Conservation (phyloP, 140 eudicot genomes). For the Flaveria floridana region DNA sequence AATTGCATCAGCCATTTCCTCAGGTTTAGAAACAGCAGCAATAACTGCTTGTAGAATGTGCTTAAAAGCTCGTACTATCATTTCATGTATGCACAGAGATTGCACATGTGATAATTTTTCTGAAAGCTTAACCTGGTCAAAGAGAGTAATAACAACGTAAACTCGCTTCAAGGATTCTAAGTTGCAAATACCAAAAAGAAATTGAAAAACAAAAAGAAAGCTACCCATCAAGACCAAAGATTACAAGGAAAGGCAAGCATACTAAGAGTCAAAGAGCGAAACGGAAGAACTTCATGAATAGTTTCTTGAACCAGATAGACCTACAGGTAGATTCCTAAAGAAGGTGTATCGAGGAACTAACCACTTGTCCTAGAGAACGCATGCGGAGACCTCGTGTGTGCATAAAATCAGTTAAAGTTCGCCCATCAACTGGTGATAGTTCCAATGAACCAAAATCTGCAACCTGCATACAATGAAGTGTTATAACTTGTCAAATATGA, state of each 20-base stretch:
- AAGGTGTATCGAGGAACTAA: slow-evolving; percentile 41
- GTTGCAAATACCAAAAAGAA: background rate
- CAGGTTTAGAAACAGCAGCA: slow-evolving; percentile 63
- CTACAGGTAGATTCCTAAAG: slow-evolving; percentile 17
- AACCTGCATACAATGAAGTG: slow-evolving; percentile 50
- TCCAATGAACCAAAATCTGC: slow-evolving; percentile 99
- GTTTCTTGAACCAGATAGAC: background rate
- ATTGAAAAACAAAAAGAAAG: background rate
- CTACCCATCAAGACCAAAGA: slow-evolving; percentile 13
- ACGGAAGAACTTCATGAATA: slow-evolving; percentile 2
- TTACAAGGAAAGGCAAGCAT: slow-evolving; percentile 15
- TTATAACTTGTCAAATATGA: slow-evolving; percentile 26
- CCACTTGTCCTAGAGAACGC: slow-evolving; percentile 99
- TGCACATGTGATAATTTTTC: slow-evolving; percentile 97
- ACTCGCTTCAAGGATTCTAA: slow-evolving; percentile 2
- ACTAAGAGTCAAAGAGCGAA: slow-evolving; percentile 13
- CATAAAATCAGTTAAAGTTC: slow-evolving; percentile 97
- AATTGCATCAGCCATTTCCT: slow-evolving; percentile 67
- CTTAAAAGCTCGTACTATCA: slow-evolving; percentile 97
- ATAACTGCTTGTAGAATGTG: slow-evolving; percentile 94
- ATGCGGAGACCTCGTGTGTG: slow-evolving; percentile 98
- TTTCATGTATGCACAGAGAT: slow-evolving; percentile 96
- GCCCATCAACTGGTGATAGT: slow-evolving; percentile 98
- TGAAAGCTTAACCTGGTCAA: slow-evolving; percentile 85
- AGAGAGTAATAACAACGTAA: slow-evolving; percentile 24